Conservation (phyloP, 176 grass and related monocot species). For the Eleusine coracana region DNA sequence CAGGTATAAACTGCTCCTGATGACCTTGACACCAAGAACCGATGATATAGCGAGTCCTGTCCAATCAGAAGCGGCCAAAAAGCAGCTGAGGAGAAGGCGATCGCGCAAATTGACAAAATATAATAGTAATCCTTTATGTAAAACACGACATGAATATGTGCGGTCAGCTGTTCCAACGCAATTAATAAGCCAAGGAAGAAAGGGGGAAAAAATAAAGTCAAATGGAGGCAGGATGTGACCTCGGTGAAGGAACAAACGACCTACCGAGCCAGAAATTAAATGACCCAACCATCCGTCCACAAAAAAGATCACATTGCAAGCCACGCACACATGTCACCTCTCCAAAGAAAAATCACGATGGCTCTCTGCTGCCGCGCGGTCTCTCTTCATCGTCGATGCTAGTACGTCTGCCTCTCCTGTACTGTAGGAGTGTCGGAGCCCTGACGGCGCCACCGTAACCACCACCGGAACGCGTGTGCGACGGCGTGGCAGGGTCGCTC, state of each 20-base stretch:
- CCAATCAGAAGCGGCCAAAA: too few species aligned
- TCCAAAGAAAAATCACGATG: too few species aligned
- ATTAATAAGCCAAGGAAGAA: background rate
- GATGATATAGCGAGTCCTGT: background rate
- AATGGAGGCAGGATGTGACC: background rate
- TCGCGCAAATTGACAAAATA: too few species aligned
- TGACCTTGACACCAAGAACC: background rate
- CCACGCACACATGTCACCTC: too few species aligned
- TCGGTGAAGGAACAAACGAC: conserved; percentile 38
- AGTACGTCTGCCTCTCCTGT: background rate
- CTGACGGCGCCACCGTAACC: conserved; percentile 33
- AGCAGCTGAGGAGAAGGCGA: too few species aligned
- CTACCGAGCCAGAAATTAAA: background rate
- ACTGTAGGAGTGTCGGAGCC: background rate
- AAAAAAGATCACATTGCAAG: too few species aligned
- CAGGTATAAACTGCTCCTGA: background rate
- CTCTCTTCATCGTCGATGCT: background rate
- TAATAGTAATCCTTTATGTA: too few species aligned
- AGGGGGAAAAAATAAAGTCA: background rate
- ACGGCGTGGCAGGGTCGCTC: too few species aligned
- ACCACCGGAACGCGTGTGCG: background rate
- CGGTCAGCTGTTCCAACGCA: too few species aligned
- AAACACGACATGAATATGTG: too few species aligned
- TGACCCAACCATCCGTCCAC: background rate
- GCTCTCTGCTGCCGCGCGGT: too few species aligned